These are phyloP conservation scores for Diatrype stigma DNA, from an alignment of 2,329 filamentous ascomycete species.

Conservation along the genomic window DNA sequence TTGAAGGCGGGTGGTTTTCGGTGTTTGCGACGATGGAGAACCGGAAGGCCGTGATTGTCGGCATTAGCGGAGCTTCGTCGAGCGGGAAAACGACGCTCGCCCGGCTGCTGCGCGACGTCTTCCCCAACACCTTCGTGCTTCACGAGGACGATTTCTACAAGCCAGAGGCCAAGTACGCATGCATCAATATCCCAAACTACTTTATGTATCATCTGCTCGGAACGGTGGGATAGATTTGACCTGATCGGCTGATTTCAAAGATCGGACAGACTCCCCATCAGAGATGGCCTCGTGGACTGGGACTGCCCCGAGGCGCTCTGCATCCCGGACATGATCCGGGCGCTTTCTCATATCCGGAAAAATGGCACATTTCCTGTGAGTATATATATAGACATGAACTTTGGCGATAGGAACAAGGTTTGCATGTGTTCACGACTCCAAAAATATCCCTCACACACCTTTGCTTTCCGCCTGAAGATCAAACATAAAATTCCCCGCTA, in stretches of 20 bases:
- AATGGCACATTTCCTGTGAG: conserved; percentile 63
- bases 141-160: conserved; percentile 97
- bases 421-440: too few relatives aligned
- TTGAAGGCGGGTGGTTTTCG: too few relatives aligned
- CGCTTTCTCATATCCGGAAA: conserved; percentile 65
- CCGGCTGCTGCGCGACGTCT: conserved; percentile 76
- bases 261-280: conserved; percentile 47
- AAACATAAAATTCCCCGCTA: too few relatives aligned
- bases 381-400: too few relatives aligned
- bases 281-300: conserved; percentile 74
- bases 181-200: not conserved
- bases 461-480: too few relatives aligned
- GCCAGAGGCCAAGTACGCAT: conserved; percentile 63
- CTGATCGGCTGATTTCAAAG: not conserved
- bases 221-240: too few relatives aligned
- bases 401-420: too few relatives aligned
- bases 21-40: conserved; percentile 14
- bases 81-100: conserved; percentile 94
- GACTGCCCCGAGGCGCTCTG: conserved; percentile 81
- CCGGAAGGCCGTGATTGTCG: conserved; percentile 62
- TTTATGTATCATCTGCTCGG: too few relatives aligned
- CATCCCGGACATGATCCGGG: conserved; percentile 60
- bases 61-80: conserved; percentile 84
- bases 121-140: conserved; percentile 74
- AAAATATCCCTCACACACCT: too few relatives aligned